phyloP scores from a whole-genome alignment of 208 protist species.

The Wallacemonas sp. region DNA sequence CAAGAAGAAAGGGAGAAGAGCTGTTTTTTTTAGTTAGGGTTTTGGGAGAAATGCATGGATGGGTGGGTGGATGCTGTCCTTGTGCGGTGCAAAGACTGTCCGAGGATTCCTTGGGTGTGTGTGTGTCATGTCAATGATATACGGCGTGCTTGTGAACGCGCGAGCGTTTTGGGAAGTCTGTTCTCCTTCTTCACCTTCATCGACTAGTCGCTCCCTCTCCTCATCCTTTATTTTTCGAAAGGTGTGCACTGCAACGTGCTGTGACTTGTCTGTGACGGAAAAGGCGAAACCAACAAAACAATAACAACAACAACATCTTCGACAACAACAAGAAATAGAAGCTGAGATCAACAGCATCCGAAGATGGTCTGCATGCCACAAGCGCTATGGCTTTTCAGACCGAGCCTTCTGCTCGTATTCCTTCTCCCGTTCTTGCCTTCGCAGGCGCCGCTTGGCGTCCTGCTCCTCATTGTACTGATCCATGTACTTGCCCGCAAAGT shows the following conservation, averaged over 20 bases:
- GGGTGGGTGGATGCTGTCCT: too few relatives aligned
- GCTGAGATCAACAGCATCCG: not conserved
- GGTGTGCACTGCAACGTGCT: too few relatives aligned
- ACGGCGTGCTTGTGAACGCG: too few relatives aligned
- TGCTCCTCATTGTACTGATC: constrained; percentile 15
- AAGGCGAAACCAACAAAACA: not conserved
- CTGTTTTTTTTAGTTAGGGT: too few relatives aligned
- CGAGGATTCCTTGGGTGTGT: too few relatives aligned
- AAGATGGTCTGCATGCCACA: too few relatives aligned
- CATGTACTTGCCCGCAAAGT: constrained; percentile 12
- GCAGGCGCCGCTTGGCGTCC: not conserved
- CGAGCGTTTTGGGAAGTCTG: too few relatives aligned
- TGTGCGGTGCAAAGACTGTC: too few relatives aligned
- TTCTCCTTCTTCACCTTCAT: not conserved
- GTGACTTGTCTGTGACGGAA: not conserved
- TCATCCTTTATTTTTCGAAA: not conserved
- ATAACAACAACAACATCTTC: not conserved
- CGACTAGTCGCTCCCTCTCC: not conserved
- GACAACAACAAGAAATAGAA: not conserved
- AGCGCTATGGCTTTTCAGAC: not conserved
- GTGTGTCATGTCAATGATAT: too few relatives aligned
- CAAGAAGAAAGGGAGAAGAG: too few relatives aligned
- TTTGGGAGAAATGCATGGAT: too few relatives aligned
- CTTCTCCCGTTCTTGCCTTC: constrained; percentile 3
- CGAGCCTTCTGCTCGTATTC: constrained; percentile 5